Percentiles rank a stretch among this genome's conserved stretches.
phyloP scores from a whole-genome alignment of 805 yeast species.

The Priceomyces haplophilus region DNA sequence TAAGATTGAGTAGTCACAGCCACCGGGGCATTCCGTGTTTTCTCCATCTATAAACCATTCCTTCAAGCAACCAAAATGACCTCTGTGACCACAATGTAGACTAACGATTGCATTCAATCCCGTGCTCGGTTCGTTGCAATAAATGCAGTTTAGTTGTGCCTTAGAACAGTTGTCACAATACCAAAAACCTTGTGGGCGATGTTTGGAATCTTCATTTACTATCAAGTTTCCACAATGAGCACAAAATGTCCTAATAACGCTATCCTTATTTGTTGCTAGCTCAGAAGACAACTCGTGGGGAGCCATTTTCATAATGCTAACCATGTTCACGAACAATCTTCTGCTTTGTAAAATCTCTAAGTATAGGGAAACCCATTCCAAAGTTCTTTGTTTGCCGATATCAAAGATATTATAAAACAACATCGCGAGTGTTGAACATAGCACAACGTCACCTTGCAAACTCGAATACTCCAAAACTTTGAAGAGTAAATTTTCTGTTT shows the following conservation, averaged over 20 bases:
- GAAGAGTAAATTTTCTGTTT: conserved; percentile 46
- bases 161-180: conserved; percentile 72
- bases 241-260: conserved; percentile 51
- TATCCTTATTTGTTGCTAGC: conserved; percentile 33
- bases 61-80: conserved; percentile 76
- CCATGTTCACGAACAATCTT: conserved; percentile 55
- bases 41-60: conserved; percentile 70
- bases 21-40: conserved; percentile 76
- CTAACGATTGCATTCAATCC: conserved; percentile 60
- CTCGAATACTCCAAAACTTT: conserved; percentile 55
- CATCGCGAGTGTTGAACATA: conserved; percentile 56
- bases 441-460: conserved; percentile 60
- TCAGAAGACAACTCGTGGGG: conserved; percentile 27
- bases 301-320: conserved; percentile 48
- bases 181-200: conserved; percentile 62
- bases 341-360: conserved; percentile 51
- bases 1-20: conserved; percentile 45
- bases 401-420: conserved; percentile 41
- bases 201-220: conserved; percentile 55
- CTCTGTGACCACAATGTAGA: conserved; percentile 80
- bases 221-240: conserved; percentile 57
- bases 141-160: conserved; percentile 64
- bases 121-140: conserved; percentile 73
- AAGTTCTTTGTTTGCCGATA: conserved; percentile 29
- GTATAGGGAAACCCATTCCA: conserved; percentile 57